Evolutionary conservation across 2,329 filamentous ascomycete genomes (phyloP).

Genomic region (Sordariomycetes sp.): DNA sequence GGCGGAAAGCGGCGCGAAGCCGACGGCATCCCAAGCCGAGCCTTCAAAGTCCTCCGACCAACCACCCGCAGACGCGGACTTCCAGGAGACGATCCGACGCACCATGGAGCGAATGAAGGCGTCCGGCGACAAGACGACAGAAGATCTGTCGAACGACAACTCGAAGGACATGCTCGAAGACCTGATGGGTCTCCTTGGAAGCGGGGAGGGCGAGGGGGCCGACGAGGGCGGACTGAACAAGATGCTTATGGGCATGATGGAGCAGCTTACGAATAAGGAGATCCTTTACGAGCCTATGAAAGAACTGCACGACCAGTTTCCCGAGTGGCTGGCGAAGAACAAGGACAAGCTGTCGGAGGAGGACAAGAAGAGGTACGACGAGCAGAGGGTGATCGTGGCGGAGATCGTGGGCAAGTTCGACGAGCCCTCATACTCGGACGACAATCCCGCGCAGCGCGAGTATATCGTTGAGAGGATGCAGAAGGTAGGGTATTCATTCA

Average conservation of each 20-base stretch:
- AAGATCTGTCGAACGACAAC: conserved; percentile 23
- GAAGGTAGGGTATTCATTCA: conserved; percentile 50
- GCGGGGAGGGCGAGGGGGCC: conserved; percentile 44
- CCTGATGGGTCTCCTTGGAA: conserved; percentile 80
- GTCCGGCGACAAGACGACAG: conserved; percentile 61
- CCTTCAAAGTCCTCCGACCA: conserved; percentile 14
- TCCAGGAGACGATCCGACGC: conserved; percentile 84
- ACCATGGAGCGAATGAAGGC: conserved; percentile 96
- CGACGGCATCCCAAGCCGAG: conserved; percentile 16
- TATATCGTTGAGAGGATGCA: conserved; percentile 98
- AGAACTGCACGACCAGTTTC: conserved; percentile 88
- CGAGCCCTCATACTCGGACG: conserved; percentile 67
- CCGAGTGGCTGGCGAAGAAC: conserved; percentile 77
- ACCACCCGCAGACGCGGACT: conserved; percentile 50
- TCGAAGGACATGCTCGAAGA: conserved; percentile 68
- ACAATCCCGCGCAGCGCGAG: conserved; percentile 70
- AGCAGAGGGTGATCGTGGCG: conserved; percentile 66
- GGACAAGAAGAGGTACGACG: conserved; percentile 69
- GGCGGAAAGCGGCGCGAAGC: conserved; percentile 11
- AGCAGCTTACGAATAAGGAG: conserved; percentile 95
- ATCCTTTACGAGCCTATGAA: conserved; percentile 99
- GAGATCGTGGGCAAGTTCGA: conserved; percentile 91
- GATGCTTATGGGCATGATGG: conserved; percentile 97
- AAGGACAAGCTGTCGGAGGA: conserved; percentile 51
- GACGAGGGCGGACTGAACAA: conserved; percentile 82